Base-by-base conservation (phyloP, 495 filamentous ascomycete genomes). In the Venustampulla echinocandica region DNA sequence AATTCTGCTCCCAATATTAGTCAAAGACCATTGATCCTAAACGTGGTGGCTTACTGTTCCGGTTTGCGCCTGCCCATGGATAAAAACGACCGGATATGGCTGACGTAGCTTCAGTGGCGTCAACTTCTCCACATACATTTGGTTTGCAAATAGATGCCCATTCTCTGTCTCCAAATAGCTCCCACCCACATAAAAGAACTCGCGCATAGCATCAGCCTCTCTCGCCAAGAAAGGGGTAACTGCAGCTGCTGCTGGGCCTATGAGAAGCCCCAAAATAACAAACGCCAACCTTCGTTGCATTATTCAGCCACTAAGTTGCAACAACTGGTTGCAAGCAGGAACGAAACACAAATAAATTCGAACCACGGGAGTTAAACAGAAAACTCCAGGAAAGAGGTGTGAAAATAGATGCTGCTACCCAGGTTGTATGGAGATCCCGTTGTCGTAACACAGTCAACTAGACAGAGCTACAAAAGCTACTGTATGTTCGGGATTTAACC, bases 41-140 rank as follows among this genome's bases (percentile, higher is more conserved):
- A 11, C 28, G 30, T 44, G 30, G 44, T 21, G 34, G 61, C 66
- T 50, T 63, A 78, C 75, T 3, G 66, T 65, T 27, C 69, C 75
- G 1, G 73, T 71, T 43, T 76, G 68, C n/a, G 61, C 68, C 21
- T 58, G 61, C 6, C 74, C 76, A 40, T 77, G 73, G 32, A 77
- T 66, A 40, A 79, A 68, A 34, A 80, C 55, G 15, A 79, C 56
- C 1, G 75, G 76, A 49, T 64, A 61, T 3, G 56, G 49, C 49
- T 62, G 23, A 23, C 38, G 4, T 48, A 52, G 11, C 35, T 10
- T 47, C 4, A 33, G 9, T 0, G 74, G 74, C 10, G 57, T 60
- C 32, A 79, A 54, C 32, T 68, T 64, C 59, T 79, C 75, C n/a
- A 77, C 74, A 55, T 78, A 76, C 61, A 77, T 75, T 61, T 77